Base-by-base conservation (phyloP, 345 rosid species). In the Barbarea vulgaris region DNA sequence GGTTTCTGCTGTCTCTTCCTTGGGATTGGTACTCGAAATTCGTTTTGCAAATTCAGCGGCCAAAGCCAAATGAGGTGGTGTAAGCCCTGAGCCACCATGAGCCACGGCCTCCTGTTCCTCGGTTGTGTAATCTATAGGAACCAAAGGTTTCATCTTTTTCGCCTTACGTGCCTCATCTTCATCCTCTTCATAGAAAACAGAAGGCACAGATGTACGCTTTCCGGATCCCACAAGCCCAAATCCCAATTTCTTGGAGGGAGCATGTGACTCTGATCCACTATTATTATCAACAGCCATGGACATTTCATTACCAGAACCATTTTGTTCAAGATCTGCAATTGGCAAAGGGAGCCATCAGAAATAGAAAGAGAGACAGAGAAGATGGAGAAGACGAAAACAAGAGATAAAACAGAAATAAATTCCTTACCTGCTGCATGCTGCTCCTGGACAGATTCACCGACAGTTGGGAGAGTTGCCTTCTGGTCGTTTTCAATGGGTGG, bases 171-270 rank as follows among this genome's bases (percentile, higher is more conserved):
- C 91, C 55, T 91, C 98, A 25, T 93, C 97, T 60, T 92, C 99
- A 67, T 94, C 98, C 81, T 95, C 99, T 76, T 87, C 97, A 37
- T 85, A 82, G 87, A 95, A 95, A 76, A 95, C 96, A 75, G 96
- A 95, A 61, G 89, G 99, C 22, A 95, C 97, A 53, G 96, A 79
- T 17, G 98, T 83, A 73, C 96, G 83, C 73, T 89, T 95, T 67
- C 98, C 99, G 28, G 94, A 90, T 44, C 98, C 98, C 63, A 90
- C 91, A 51, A 95, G 89, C 83, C 99, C 98, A 83, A 95, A 95
- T 39, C 99, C 99, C 83, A 90, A 69, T 76, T 92, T 95, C 77
- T 85, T 92, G 21, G 86, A 76, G 25, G 93, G 93, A 19, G 83
- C 90, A 83, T 73, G 85, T 17, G 74, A 24, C 65, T 92, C 96